Conservation (phyloP, 225 moss, liverwort and hornwort species). For the Marchantia paleacea region DNA sequence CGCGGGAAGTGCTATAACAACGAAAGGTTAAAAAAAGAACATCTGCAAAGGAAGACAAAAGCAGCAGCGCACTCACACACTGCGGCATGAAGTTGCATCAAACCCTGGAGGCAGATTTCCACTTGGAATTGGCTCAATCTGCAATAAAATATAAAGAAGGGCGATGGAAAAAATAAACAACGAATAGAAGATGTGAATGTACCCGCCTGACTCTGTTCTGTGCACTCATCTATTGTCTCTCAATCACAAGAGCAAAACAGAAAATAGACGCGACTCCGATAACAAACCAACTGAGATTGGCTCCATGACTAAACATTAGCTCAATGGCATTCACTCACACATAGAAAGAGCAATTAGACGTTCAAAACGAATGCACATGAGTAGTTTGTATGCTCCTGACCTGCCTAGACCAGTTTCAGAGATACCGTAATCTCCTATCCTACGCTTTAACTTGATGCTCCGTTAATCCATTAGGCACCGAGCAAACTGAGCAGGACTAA, state of each 20-base stretch:
- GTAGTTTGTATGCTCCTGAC: neutral
- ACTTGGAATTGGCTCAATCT: slow-evolving; percentile 99
- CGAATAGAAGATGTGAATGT: slow-evolving; percentile 49
- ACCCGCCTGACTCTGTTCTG: slow-evolving; percentile 33
- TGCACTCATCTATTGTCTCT: slow-evolving; percentile 31
- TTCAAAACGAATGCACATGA: slow-evolving; percentile 3
- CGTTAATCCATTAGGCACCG: neutral
- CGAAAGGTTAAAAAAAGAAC: slow-evolving; percentile 50
- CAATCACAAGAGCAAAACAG: slow-evolving; percentile 25
- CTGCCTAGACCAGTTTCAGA: slow-evolving; percentile 12
- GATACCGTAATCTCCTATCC: neutral
- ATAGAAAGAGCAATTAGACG: neutral
- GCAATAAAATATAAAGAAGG: slow-evolving; percentile 71
- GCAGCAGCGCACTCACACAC: slow-evolving; percentile 86
- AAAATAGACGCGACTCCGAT: slow-evolving; percentile 17
- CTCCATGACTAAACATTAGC: slow-evolving; percentile 2
- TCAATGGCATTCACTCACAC: slow-evolving; percentile 2
- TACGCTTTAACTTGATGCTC: neutral
- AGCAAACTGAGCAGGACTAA: neutral
- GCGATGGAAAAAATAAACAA: slow-evolving; percentile 63
- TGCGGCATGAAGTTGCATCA: slow-evolving; percentile 99
- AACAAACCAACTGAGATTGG: slow-evolving; percentile 11
- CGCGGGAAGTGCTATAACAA: slow-evolving; percentile 41
- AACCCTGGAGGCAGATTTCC: slow-evolving; percentile 99
- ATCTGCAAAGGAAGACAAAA: slow-evolving; percentile 58